phyloP scores from a whole-genome alignment of 306 rosid species.

The Alnus glutinosa region DNA sequence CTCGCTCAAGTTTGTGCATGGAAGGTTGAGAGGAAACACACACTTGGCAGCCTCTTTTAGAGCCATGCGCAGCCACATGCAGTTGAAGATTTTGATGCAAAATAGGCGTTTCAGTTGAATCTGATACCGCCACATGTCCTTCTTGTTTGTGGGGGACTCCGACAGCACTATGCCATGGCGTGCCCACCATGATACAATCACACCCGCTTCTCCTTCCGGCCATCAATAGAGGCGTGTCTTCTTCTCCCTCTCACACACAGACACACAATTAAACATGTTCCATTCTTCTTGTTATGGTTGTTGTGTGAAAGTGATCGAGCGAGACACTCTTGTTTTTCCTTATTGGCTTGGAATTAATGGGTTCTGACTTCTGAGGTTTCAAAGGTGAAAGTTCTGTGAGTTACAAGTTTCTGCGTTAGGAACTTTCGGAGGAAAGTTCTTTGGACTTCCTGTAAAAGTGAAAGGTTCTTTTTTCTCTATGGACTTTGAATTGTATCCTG shows the following conservation, averaged over 20 bases:
- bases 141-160: not conserved
- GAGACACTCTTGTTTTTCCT: no score
- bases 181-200: not conserved
- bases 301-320: no score
- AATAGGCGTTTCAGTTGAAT: not conserved
- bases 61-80: not conserved
- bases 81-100: not conserved
- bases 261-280: no score
- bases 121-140: slow-evolving; percentile 14
- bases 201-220: not conserved
- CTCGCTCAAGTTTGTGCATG: not conserved
- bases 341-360: not conserved
- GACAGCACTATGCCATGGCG: not conserved
- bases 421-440: not conserved
- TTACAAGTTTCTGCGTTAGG: not conserved
- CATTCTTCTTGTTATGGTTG: no score
- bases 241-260: not conserved
- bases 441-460: not conserved
- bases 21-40: not conserved
- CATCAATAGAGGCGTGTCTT: not conserved
- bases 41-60: slow-evolving; percentile 13
- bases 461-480: not conserved
- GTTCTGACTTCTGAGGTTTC: not conserved
- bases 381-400: slow-evolving; percentile 4
- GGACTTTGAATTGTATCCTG: not conserved